Conservation (phyloP, 352 stramenopile species). For the Phytopythium sindhum region DNA sequence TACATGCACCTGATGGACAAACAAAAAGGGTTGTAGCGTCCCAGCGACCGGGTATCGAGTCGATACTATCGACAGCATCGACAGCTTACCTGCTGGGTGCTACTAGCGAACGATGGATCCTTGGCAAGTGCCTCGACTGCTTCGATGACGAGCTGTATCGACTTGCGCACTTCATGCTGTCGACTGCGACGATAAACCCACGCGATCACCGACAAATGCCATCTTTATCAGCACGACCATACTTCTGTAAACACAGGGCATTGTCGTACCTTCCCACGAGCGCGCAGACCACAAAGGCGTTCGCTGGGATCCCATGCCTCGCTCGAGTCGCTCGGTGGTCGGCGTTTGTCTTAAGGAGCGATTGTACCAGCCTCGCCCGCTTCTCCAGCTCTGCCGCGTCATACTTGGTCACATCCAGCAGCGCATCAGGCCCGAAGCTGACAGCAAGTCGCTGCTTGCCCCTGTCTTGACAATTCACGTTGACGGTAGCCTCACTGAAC, state of each 20-base stretch:
- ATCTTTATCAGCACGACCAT: neutral
- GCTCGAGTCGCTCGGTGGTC: conserved; percentile 13
- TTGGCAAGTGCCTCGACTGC: conserved; percentile 33
- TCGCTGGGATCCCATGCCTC: conserved; percentile 17
- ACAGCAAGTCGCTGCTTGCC: neutral
- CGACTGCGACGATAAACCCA: conserved; percentile 26
- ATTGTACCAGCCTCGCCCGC: conserved; percentile 15
- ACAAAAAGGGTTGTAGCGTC: neutral
- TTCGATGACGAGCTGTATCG: conserved; percentile 33
- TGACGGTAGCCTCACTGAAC: conserved; percentile 19
- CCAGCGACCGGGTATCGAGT: neutral
- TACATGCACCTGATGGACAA: conserved; percentile 36
- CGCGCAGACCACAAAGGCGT: conserved; percentile 56
- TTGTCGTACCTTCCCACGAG: conserved; percentile 55
- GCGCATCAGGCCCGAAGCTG: conserved; percentile 13
- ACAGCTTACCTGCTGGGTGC: neutral
- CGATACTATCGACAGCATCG: neutral
- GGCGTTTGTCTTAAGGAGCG: conserved; percentile 14
- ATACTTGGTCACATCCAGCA: conserved; percentile 28
- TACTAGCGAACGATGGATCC: neutral
- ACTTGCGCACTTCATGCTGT: conserved; percentile 52
- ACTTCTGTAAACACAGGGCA: neutral
- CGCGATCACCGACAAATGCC: neutral
- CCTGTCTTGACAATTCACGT: too few species aligned
- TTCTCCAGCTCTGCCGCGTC: conserved; percentile 8